Evolutionary conservation across 2,329 filamentous ascomycete genomes (phyloP).

Genomic region (Scedosporium apiospermum): DNA sequence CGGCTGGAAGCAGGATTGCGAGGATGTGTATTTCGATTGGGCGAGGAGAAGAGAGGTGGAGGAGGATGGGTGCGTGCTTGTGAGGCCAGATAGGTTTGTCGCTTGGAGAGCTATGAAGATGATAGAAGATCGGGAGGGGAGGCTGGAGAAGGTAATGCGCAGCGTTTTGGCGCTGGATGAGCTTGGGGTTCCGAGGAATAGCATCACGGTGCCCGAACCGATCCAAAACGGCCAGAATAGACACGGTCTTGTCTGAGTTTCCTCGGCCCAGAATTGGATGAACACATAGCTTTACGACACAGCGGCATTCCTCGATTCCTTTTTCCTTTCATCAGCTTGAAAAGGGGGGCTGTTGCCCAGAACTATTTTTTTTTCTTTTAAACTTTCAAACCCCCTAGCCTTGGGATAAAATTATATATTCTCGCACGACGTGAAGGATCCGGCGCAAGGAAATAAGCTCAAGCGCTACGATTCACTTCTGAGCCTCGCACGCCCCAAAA

Average conservation of each 20-base stretch:
- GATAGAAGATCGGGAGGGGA: background rate
- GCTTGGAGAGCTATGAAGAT: conserved; percentile 32
- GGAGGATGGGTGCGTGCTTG: conserved; percentile 48
- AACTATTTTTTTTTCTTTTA: no score
- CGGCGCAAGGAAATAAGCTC: no score
- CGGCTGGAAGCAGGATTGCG: conserved; percentile 48
- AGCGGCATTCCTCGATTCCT: no score
- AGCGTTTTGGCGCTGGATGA: background rate
- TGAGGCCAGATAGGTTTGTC: conserved; percentile 50
- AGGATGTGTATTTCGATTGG: conserved; percentile 57
- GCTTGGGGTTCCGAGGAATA: background rate
- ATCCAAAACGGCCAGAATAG: background rate
- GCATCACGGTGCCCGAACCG: background rate
- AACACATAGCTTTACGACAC: no score
- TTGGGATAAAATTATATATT: no score
- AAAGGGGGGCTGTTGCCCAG: no score
- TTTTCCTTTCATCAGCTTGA: no score
- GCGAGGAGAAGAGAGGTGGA: conserved; percentile 38
- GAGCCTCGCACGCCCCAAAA: no score
- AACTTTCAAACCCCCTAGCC: no score
- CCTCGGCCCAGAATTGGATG: no score
- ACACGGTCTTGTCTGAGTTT: background rate
- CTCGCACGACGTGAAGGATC: no score
- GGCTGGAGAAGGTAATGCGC: background rate
- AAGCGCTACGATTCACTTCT: no score